Evolutionary conservation across 768 basidiomycete species (phyloP).

Genomic region (Floccularia luteovirens): DNA sequence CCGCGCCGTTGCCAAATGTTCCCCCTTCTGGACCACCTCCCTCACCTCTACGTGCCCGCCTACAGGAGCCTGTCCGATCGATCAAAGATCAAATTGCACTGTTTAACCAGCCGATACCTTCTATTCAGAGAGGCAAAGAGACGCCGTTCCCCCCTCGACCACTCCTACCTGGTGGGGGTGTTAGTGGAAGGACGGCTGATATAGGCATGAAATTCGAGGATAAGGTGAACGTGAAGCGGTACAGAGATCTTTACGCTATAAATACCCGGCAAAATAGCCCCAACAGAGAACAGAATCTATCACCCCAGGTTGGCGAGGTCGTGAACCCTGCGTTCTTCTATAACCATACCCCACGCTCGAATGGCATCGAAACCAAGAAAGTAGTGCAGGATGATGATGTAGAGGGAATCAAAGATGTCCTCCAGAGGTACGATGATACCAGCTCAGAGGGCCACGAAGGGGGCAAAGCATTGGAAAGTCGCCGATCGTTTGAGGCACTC

Average conservation of each 20-base stretch:
- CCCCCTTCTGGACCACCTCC: constrained; percentile 13
- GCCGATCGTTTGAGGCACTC: constrained; percentile 17
- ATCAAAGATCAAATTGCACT: neutral
- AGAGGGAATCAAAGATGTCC: constrained; percentile 25
- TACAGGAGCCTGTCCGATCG: constrained; percentile 1
- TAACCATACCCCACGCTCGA: too few relatives aligned
- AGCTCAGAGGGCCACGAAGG: constrained; percentile 5
- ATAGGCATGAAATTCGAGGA: constrained; percentile 15
- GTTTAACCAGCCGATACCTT: neutral
- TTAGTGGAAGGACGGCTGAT: constrained; percentile 9
- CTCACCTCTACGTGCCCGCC: constrained; percentile 5
- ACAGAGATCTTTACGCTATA: constrained; percentile 22
- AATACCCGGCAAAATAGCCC: neutral
- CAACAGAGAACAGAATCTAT: neutral
- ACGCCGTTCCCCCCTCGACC: constrained; percentile 44
- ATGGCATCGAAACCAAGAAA: too few relatives aligned
- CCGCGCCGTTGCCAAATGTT: constrained; percentile 32
- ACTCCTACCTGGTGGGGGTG: constrained; percentile 16
- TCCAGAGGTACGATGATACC: constrained; percentile 28
- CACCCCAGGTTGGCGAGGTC: too few relatives aligned
- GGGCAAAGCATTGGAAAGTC: constrained; percentile 19
- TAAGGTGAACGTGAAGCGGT: constrained; percentile 18
- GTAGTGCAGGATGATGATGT: constrained; percentile 16
- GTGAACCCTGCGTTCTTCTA: too few relatives aligned
- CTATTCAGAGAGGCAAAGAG: constrained; percentile 37